These are phyloP conservation scores for Suillus variegatus DNA, from an alignment of 768 basidiomycete species.

Conservation along the genomic window DNA sequence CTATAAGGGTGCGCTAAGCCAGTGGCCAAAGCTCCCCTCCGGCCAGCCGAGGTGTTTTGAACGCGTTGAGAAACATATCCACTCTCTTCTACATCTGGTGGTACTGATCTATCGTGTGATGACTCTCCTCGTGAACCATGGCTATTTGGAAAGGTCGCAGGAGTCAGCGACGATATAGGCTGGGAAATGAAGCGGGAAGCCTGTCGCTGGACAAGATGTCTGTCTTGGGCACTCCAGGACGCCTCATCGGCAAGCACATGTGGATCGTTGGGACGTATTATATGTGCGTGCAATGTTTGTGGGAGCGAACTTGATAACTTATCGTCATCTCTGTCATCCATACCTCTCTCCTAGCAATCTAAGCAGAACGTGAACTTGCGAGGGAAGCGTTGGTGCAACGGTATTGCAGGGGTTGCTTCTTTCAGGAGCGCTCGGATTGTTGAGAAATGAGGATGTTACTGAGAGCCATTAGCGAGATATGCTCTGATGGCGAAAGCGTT, in stretches of 20 bases:
- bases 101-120: slow-evolving; percentile 3
- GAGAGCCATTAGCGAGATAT: slow-evolving; percentile 24
- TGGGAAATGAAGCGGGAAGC: slow-evolving; percentile 4
- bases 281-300: slow-evolving; percentile 12
- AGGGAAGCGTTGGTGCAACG: neutral
- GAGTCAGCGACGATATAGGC: slow-evolving; percentile 8
- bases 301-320: slow-evolving; percentile 12
- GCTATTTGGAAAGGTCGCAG: slow-evolving; percentile 12
- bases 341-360: slow-evolving; percentile 10
- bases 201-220: slow-evolving; percentile 7
- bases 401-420: slow-evolving; percentile 12
- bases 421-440: slow-evolving; percentile 17
- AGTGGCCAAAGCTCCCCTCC: neutral
- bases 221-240: slow-evolving; percentile 11
- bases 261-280: slow-evolving; percentile 4
- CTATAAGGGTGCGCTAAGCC: neutral
- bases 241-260: slow-evolving; percentile 9
- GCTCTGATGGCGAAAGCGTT: slow-evolving; percentile 15
- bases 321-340: slow-evolving; percentile 13
- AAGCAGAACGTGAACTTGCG: neutral
- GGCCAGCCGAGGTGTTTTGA: slow-evolving; percentile 3
- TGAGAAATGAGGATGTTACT: slow-evolving; percentile 17
- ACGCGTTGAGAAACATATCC: slow-evolving; percentile 7
- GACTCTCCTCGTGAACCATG: slow-evolving; percentile 1
- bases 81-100: slow-evolving; percentile 8